phyloP scores from a whole-genome alignment of 495 filamentous ascomycete species.

The Thozetella sp. region DNA sequence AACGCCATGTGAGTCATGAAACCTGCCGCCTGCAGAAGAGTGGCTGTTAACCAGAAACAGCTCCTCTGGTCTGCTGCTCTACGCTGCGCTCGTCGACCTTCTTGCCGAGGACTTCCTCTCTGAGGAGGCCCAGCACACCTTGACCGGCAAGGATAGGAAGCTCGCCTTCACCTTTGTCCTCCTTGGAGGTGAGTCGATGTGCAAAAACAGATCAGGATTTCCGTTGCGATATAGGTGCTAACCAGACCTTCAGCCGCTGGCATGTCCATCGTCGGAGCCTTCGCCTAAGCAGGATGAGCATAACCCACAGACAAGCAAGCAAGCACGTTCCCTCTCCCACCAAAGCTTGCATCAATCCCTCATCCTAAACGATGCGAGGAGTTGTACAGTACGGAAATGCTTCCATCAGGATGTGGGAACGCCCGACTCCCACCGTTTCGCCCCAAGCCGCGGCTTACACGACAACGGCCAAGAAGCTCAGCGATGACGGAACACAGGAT shows the following conservation, averaged over 20 bases:
- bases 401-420: no score
- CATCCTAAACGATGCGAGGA: neutral
- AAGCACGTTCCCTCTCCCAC: neutral
- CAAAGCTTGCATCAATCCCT: neutral
- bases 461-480: neutral
- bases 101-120: conserved; percentile 66
- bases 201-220: neutral
- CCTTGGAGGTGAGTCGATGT: conserved; percentile 35
- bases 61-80: conserved; percentile 62
- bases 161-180: conserved; percentile 41
- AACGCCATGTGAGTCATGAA: conserved; percentile 60
- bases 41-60: conserved; percentile 17
- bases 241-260: conserved; percentile 16
- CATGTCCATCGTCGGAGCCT: conserved; percentile 26
- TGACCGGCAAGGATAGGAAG: conserved; percentile 47
- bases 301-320: neutral
- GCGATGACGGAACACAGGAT: neutral
- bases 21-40: neutral
- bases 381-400: neutral
- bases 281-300: conserved; percentile 2
- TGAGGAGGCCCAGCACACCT: conserved; percentile 44
- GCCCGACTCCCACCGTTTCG: neutral
- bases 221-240: conserved; percentile 4
- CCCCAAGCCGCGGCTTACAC: neutral
- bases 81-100: conserved; percentile 63